Evolutionary conservation across 805 yeast genomes (phyloP).

Genomic region (Candida golubevii): DNA sequence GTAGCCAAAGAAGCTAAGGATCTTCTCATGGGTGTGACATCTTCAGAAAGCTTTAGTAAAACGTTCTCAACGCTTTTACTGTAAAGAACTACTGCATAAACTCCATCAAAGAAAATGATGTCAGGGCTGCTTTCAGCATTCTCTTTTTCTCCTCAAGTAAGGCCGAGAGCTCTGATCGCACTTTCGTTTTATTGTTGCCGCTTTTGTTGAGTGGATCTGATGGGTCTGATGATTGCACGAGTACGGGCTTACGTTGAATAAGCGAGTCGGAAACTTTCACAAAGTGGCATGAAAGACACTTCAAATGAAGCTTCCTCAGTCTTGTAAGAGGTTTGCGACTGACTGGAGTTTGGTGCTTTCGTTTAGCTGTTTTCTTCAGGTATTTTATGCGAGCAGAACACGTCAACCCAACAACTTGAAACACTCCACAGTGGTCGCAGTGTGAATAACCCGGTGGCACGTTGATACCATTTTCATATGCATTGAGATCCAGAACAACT

Average conservation of each 20-base stretch:
- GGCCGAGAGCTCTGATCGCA: conserved; percentile 39
- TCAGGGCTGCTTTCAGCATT: conserved; percentile 21
- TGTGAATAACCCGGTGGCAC: conserved; percentile 25
- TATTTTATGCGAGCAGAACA: conserved; percentile 21
- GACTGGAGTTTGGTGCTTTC: no score
- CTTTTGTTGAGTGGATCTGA: neutral
- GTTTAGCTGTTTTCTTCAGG: conserved; percentile 4
- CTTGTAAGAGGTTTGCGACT: neutral
- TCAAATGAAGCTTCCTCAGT: conserved; percentile 10
- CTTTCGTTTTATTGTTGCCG: conserved; percentile 41
- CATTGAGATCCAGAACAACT: conserved; percentile 18
- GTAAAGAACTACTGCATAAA: conserved; percentile 32
- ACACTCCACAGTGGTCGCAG: conserved; percentile 31
- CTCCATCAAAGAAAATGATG: conserved; percentile 46
- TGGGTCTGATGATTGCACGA: no score
- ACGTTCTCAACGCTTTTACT: conserved; percentile 12
- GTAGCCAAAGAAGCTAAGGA: conserved; percentile 3
- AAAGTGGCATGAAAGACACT: conserved; percentile 21
- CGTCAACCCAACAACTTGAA: conserved; percentile 34
- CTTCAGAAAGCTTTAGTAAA: conserved; percentile 13
- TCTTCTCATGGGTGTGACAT: conserved; percentile 1
- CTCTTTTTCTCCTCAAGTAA: conserved; percentile 38
- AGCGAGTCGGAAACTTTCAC: conserved; percentile 11
- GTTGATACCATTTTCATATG: conserved; percentile 23
- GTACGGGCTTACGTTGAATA: conserved; percentile 7